Evolutionary conservation across 805 yeast genomes (phyloP).

Genomic region (Cephaloascus albidus): DNA sequence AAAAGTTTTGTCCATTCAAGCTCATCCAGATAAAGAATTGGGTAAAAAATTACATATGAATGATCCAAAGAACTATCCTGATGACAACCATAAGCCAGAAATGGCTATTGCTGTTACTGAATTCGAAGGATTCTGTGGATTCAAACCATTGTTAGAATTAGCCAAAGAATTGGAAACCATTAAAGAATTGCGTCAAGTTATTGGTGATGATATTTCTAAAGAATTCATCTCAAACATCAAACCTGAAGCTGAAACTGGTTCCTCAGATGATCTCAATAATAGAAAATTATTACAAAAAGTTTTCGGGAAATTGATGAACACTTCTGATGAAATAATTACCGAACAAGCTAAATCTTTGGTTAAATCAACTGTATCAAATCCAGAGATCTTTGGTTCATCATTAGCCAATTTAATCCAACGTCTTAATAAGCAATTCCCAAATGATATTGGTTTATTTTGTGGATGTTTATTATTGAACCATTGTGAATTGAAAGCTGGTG

Average conservation of each 20-base stretch:
- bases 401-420: constrained; percentile 70
- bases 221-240: constrained; percentile 43
- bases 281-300: constrained; percentile 62
- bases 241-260: constrained; percentile 32
- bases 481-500: constrained; percentile 74
- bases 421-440: constrained; percentile 81
- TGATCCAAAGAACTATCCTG: constrained; percentile 95
- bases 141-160: constrained; percentile 80
- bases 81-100: constrained; percentile 98
- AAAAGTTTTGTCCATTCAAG: constrained; percentile 92
- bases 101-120: constrained; percentile 97
- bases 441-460: constrained; percentile 91
- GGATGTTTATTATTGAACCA: constrained; percentile 92
- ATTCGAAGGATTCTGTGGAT: constrained; percentile 97
- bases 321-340: constrained; percentile 51
- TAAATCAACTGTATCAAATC: constrained; percentile 47
- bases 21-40: constrained; percentile 90
- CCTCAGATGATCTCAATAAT: constrained; percentile 46
- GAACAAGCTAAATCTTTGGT: constrained; percentile 58
- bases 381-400: constrained; percentile 46
- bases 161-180: constrained; percentile 57
- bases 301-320: constrained; percentile 78
- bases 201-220: constrained; percentile 51
- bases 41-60: constrained; percentile 65
- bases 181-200: constrained; percentile 67